These are phyloP conservation scores for Corymbia citriodora DNA, from an alignment of 441 rosid species.

Conservation along the genomic window DNA sequence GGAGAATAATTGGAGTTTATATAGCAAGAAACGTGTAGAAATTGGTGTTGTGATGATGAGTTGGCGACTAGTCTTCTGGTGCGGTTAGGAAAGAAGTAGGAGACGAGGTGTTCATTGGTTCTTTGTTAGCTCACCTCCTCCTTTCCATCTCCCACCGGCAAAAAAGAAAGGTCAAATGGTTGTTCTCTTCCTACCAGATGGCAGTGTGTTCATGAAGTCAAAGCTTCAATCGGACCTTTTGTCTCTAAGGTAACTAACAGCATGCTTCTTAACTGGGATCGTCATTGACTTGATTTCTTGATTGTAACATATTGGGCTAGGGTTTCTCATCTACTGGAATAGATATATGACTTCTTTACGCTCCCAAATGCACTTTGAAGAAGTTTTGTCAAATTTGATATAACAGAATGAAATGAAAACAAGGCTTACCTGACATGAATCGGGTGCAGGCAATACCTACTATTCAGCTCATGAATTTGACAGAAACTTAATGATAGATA, in stretches of 20 bases:
- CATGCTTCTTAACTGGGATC: background rate
- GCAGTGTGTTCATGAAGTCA: background rate
- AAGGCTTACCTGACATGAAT: background rate
- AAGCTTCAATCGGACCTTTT: background rate
- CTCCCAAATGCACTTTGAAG: background rate
- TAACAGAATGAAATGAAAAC: background rate
- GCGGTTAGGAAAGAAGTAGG: background rate
- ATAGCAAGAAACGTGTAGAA: background rate
- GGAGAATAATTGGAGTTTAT: background rate
- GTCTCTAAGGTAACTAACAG: background rate
- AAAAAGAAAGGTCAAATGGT: background rate
- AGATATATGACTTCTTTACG: background rate
- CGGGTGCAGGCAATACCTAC: background rate
- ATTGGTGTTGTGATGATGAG: background rate
- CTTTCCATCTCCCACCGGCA: background rate
- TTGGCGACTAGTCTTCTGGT: background rate
- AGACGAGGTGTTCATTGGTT: background rate
- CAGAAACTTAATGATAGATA: background rate
- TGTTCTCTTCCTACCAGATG: background rate
- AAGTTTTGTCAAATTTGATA: background rate
- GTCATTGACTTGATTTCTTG: background rate
- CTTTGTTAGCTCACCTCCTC: background rate
- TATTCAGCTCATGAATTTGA: background rate
- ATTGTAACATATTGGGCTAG: background rate
- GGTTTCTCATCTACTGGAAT: background rate